These are phyloP conservation scores for Malus hybrid DNA, from an alignment of 331 rosid genomes.

Conservation along the genomic window DNA sequence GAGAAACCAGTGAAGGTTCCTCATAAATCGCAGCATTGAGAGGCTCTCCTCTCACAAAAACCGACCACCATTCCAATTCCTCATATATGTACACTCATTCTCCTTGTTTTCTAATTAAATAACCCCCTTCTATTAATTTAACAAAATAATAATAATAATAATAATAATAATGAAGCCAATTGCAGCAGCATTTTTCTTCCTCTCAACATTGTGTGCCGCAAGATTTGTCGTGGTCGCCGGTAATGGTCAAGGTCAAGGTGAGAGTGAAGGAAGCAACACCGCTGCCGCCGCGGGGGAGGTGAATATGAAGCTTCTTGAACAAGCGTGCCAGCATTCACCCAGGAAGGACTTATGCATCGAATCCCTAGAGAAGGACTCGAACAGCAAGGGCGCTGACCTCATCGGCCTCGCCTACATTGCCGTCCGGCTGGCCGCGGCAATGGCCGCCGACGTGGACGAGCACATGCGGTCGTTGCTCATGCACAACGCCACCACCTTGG, in stretches of 20 bases:
- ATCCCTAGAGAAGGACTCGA: slow-evolving; percentile 20
- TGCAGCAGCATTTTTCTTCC: neutral
- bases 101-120: neutral
- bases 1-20: neutral
- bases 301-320: neutral
- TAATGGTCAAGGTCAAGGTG: neutral
- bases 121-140: neutral
- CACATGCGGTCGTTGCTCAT: slow-evolving; percentile 20
- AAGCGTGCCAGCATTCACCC: slow-evolving; percentile 20
- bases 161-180: slow-evolving; percentile 25
- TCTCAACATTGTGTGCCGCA: slow-evolving; percentile 15
- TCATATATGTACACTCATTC: neutral
- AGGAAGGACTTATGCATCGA: slow-evolving; percentile 19
- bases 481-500: slow-evolving; percentile 9
- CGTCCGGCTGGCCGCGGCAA: slow-evolving; percentile 28
- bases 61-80: neutral
- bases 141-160: no score
- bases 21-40: slow-evolving; percentile 5
- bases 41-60: slow-evolving; percentile 19
- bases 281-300: neutral
- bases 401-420: slow-evolving; percentile 33
- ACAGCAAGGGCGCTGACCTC: slow-evolving; percentile 5
- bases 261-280: neutral
- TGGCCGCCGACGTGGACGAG: slow-evolving; percentile 30
- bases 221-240: neutral